Evolutionary conservation across 2,329 filamentous ascomycete species (phyloP).

Genomic region (Metarhizium brunneum): DNA sequence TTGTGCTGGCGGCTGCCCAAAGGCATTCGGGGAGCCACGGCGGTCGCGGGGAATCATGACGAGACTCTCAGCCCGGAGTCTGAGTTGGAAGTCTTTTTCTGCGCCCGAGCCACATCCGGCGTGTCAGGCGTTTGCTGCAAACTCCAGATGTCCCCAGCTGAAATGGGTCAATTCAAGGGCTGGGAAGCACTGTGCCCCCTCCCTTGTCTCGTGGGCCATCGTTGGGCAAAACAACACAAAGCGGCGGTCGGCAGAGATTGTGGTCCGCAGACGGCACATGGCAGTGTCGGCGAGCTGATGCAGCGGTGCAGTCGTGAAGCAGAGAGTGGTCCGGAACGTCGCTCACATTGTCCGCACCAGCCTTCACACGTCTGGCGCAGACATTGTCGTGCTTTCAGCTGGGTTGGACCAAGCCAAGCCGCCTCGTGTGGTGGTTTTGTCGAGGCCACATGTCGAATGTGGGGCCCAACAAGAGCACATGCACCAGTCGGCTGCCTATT

Average conservation of each 20-base stretch:
- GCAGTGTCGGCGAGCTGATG: no score
- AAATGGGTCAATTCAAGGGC: constrained; percentile 24
- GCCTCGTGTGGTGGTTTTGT: no score
- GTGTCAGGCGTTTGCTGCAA: constrained; percentile 4
- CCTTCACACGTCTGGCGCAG: not conserved
- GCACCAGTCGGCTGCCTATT: no score
- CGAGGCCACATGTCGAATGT: no score
- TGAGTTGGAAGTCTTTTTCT: not conserved
- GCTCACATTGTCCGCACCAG: no score
- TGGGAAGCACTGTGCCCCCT: not conserved
- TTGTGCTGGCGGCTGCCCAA: not conserved
- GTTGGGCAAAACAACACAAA: not conserved
- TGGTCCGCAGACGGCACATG: no score
- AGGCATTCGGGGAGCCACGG: not conserved
- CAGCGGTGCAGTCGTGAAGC: no score
- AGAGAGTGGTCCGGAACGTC: no score
- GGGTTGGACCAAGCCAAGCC: constrained; percentile 5
- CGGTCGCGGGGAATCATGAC: not conserved
- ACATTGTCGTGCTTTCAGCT: constrained; percentile 9
- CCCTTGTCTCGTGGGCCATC: not conserved
- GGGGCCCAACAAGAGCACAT: no score
- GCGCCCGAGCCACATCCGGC: not conserved
- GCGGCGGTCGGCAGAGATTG: no score
- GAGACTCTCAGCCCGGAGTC: not conserved
- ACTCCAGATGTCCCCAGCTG: constrained; percentile 20